These are phyloP conservation scores for Ganoderma sinense DNA, from an alignment of 1,284 basidiomycete genomes.

Conservation along the genomic window DNA sequence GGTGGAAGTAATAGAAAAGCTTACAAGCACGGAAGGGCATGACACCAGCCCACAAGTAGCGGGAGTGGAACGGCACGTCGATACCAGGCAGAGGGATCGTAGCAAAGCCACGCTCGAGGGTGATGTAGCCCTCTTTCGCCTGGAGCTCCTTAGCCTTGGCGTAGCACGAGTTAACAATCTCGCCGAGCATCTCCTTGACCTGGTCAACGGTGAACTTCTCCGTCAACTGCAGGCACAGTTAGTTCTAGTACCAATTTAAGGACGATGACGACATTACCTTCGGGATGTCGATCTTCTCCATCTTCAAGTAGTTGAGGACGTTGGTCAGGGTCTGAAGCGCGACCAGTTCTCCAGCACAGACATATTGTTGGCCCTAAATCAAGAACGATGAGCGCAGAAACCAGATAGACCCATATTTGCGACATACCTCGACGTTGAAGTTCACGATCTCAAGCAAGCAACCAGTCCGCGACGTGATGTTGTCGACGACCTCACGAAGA, in stretches of 20 bases:
- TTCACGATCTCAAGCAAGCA: conserved; percentile 96
- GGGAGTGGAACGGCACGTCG: conserved; percentile 99
- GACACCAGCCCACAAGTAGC: conserved; percentile 98
- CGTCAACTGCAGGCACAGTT: conserved; percentile 64
- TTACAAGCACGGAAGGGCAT: conserved; percentile 94
- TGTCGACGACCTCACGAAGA: conserved; percentile 94
- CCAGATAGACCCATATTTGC: neutral
- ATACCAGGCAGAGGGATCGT: conserved; percentile 97
- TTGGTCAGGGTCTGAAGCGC: conserved; percentile 95
- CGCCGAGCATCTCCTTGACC: conserved; percentile 90
- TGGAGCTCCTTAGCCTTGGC: conserved; percentile 83
- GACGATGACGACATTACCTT: conserved; percentile 63
- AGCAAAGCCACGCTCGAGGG: conserved; percentile 95
- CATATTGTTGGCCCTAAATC: conserved; percentile 91
- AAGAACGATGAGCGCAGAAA: neutral
- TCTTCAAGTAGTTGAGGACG: conserved; percentile 95
- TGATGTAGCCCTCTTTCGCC: conserved; percentile 88
- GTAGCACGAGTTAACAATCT: conserved; percentile 90
- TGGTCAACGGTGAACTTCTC: conserved; percentile 87
- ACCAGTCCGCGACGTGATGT: conserved; percentile 80
- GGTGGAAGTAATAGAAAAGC: conserved; percentile 39
- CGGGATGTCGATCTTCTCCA: conserved; percentile 95
- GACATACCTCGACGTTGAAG: conserved; percentile 91
- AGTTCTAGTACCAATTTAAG: neutral
- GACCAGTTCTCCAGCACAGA: conserved; percentile 95